These are phyloP conservation scores for Leavenworthia alabamica DNA, from an alignment of 345 rosid species.

Conservation along the genomic window DNA sequence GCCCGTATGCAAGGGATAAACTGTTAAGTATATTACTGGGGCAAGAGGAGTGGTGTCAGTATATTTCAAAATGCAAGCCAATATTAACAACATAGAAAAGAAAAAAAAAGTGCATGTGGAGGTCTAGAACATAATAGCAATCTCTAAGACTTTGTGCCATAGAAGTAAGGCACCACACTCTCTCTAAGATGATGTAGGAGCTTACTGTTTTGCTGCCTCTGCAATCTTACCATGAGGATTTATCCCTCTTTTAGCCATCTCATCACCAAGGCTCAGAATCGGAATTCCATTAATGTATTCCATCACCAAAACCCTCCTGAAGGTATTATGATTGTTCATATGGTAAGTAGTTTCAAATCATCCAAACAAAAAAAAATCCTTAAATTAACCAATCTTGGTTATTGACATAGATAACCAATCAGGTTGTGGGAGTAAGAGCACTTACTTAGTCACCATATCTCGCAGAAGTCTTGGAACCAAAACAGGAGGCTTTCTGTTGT, in stretches of 20 bases:
- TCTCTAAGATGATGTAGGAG: constrained; percentile 43
- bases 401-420: neutral
- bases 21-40: constrained; percentile 75
- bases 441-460: constrained; percentile 72
- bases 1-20: constrained; percentile 80
- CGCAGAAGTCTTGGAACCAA: constrained; percentile 56
- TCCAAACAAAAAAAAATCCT: neutral
- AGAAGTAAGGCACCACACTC: constrained; percentile 28
- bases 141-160: neutral
- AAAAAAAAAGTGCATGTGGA: neutral
- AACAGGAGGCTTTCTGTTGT: constrained; percentile 79
- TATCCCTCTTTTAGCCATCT: constrained; percentile 87
- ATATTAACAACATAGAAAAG: neutral
- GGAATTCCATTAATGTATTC: constrained; percentile 90
- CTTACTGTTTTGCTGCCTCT: constrained; percentile 90
- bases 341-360: constrained; percentile 1
- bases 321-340: neutral
- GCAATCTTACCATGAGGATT: constrained; percentile 80
- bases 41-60: constrained; percentile 6
- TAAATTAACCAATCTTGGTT: neutral
- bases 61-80: constrained; percentile 6
- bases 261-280: constrained; percentile 80
- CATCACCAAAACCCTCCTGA: constrained; percentile 81
- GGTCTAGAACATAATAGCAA: constrained; percentile 13
- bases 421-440: neutral